Evolutionary conservation across 306 rosid species (phyloP).

Genomic region (Vigna nakashimae): DNA sequence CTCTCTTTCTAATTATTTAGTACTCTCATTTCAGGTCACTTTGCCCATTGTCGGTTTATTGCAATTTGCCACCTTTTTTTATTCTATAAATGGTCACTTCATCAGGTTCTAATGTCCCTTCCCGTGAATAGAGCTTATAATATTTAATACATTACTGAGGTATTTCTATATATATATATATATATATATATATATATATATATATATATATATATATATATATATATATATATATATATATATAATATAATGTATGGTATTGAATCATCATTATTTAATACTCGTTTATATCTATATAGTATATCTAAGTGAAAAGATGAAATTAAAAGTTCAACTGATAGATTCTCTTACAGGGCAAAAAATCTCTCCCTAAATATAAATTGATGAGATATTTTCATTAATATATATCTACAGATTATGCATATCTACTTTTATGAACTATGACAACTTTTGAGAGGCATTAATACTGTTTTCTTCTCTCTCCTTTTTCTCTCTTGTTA

Average conservation of each 20-base stretch:
- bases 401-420: neutral
- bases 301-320: no score
- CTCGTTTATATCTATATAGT: neutral
- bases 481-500: neutral
- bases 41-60: constrained; percentile 44
- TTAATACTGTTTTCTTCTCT: neutral
- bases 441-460: neutral
- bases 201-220: neutral
- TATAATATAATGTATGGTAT: neutral
- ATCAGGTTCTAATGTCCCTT: constrained; percentile 8
- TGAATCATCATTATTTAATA: neutral
- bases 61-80: constrained; percentile 19
- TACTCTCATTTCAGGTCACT: constrained; percentile 40
- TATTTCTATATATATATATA: neutral
- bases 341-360: no score
- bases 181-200: neutral
- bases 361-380: no score
- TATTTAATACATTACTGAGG: constrained; percentile 10
- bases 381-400: neutral
- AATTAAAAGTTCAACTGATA: no score
- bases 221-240: neutral
- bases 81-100: constrained; percentile 26
- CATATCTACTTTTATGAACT: neutral
- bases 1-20: constrained; percentile 25
- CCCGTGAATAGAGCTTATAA: constrained; percentile 37